These are phyloP conservation scores for Arabidopsis thaliana DNA, from an alignment of 345 rosid genomes.

Conservation along the genomic window DNA sequence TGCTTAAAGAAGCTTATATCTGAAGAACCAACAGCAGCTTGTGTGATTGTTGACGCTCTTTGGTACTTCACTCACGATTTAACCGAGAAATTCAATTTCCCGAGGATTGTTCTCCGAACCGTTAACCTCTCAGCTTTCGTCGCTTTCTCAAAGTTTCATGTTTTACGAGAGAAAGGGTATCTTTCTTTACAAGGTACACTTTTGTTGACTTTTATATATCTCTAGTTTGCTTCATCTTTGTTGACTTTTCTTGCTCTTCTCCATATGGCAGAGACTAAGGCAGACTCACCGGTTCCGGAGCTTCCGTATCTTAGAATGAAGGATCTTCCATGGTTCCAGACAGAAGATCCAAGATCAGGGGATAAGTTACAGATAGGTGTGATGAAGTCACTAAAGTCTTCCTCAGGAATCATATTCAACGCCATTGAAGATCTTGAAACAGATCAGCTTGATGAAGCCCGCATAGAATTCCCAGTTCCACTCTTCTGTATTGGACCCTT, in stretches of 20 bases:
- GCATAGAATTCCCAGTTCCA: slow-evolving; percentile 48
- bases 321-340: slow-evolving; percentile 50
- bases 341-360: slow-evolving; percentile 30
- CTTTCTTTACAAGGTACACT: slow-evolving; percentile 45
- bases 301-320: slow-evolving; percentile 52
- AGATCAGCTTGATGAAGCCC: slow-evolving; percentile 33
- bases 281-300: slow-evolving; percentile 48
- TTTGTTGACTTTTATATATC: neutral
- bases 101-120: slow-evolving; percentile 58
- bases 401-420: slow-evolving; percentile 61
- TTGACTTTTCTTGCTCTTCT: slow-evolving; percentile 26
- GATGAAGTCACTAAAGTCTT: slow-evolving; percentile 45
- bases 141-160: slow-evolving; percentile 36
- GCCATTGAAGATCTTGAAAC: slow-evolving; percentile 58
- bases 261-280: slow-evolving; percentile 44
- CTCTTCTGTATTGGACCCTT: slow-evolving; percentile 57
- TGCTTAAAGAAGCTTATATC: slow-evolving; percentile 51
- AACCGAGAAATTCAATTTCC: slow-evolving; percentile 51
- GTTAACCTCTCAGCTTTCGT: slow-evolving; percentile 44
- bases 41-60: slow-evolving; percentile 58
- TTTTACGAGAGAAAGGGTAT: slow-evolving; percentile 44
- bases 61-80: slow-evolving; percentile 55
- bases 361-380: slow-evolving; percentile 21
- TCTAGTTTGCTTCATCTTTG: neutral
- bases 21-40: slow-evolving; percentile 45